Conservation (phyloP, 2,329 filamentous ascomycete genomes). For the Phyllosticta citribraziliensis region DNA sequence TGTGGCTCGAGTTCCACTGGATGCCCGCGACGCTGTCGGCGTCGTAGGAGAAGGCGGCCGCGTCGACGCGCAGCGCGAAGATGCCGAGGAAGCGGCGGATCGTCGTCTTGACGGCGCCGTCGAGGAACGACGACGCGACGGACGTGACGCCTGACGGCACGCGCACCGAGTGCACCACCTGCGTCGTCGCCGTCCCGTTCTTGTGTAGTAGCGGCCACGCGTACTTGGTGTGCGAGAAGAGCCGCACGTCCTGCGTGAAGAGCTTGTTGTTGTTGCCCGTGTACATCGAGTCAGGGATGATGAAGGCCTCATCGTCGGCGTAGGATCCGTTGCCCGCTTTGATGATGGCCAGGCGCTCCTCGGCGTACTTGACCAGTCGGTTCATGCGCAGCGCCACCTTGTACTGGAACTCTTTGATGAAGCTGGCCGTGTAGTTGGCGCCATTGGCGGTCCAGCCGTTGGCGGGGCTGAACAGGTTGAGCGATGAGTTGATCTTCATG, state of each 20-base stretch:
- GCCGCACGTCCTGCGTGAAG: conserved; percentile 14
- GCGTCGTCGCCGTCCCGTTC: conserved; percentile 12
- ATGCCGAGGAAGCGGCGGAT: not conserved
- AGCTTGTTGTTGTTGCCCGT: conserved; percentile 15
- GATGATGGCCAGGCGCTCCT: conserved; percentile 8
- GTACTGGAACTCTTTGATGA: conserved; percentile 9
- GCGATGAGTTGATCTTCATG: not conserved
- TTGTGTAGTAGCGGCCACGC: conserved; percentile 16
- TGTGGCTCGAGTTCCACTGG: conserved; percentile 14
- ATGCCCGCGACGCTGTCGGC: conserved; percentile 11
- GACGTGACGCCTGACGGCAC: not conserved
- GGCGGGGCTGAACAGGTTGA: not conserved
- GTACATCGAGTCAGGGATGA: conserved; percentile 14
- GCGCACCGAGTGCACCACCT: conserved; percentile 14
- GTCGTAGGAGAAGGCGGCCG: not conserved
- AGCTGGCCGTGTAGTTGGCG: conserved; percentile 12
- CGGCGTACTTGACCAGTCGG: conserved; percentile 10
- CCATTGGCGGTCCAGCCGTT: conserved; percentile 1
- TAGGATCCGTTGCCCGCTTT: conserved; percentile 11
- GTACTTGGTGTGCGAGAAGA: conserved; percentile 14
- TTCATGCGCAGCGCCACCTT: conserved; percentile 12
- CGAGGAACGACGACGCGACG: not conserved
- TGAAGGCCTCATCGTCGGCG: conserved; percentile 14
- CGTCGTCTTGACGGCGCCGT: not conserved
- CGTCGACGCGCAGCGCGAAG: not conserved